These are phyloP conservation scores for Apiospora malaysiana DNA, from an alignment of 2,329 filamentous ascomycete species.

Conservation along the genomic window DNA sequence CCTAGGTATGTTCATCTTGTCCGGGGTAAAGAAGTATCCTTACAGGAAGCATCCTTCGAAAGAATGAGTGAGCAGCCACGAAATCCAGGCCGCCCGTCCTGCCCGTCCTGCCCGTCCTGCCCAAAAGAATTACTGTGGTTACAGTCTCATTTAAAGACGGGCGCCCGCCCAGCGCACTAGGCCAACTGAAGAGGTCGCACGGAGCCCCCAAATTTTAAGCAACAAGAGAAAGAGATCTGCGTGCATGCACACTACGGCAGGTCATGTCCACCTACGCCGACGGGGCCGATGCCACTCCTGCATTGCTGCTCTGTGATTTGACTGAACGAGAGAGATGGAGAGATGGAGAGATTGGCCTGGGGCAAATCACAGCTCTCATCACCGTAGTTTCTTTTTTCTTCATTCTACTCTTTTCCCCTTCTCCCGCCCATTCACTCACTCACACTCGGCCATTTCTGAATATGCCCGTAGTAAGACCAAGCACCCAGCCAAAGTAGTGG, in stretches of 20 bases:
- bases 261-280: slow-evolving; percentile 6
- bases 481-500: not conserved
- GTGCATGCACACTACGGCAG: slow-evolving; percentile 9
- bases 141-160: slow-evolving; percentile 12
- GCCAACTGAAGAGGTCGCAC: slow-evolving; percentile 2
- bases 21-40: too few species aligned
- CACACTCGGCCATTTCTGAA: not conserved
- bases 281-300: not conserved
- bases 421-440: not conserved
- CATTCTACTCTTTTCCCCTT: not conserved
- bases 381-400: not conserved
- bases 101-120: too few species aligned
- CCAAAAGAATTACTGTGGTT: not conserved
- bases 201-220: slow-evolving; percentile 18
- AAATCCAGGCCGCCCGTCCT: not conserved
- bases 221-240: not conserved
- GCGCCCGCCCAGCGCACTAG: slow-evolving; percentile 3
- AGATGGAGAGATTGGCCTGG: not conserved
- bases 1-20: too few species aligned
- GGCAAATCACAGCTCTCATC: slow-evolving; percentile 6
- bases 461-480: slow-evolving; percentile 14
- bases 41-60: too few species aligned
- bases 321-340: too few species aligned
- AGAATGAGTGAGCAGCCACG: not conserved
- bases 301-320: slow-evolving; percentile 10